Base-by-base conservation (phyloP, 169 alveolate species). In the Eimeria tenella region DNA sequence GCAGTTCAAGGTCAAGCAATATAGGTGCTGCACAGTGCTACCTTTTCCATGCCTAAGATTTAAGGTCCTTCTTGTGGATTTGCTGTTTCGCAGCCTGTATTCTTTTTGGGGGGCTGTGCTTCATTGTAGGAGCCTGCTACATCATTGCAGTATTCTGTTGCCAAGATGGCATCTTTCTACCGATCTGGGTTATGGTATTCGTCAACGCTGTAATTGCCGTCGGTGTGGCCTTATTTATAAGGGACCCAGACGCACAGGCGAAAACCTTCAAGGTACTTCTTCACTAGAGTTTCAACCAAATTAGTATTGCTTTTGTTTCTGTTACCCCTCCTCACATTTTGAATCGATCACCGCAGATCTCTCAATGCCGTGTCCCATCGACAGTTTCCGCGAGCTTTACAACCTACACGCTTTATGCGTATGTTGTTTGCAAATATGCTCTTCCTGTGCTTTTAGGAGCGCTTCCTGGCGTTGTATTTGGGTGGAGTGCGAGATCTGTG, bases 171-270 rank as follows among this genome's bases (percentile, higher is more conserved):
- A 25, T 31, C 62, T 58, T 83, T 49, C 62, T 83, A 17, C 90
- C 90, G 19, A 83, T 60, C 25, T 83, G 90, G 90, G 58, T 83
- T 31, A 83, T 62, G 90, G 55, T 83, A n/a, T 62, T 83, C 62
- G 50, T 62, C 19, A 83, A 83, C 68, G 90, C 90, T 42, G 15
- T 83, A 42, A 56, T 83, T 13, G 90, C 90, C n/a, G 60, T 31
- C 62, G 90, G 49, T 60, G 90, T 83, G 4, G 90, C 90, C 77
- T 50, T 68, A 17, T 62, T 83, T 42, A 62, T 83, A n/a, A 83
- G 25, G 49, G 90, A 83, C 62, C 90, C 90, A 50, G 90, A 83
- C 15, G 74, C 90, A 7, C 90, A 83, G 75, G 90, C 90, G 50
- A 56, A 83, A 42, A 83, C 90, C n/a, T 83, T 83, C 49, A 83